Conservation (phyloP, 257 asterid genomes). For the Solanum arcanum region DNA sequence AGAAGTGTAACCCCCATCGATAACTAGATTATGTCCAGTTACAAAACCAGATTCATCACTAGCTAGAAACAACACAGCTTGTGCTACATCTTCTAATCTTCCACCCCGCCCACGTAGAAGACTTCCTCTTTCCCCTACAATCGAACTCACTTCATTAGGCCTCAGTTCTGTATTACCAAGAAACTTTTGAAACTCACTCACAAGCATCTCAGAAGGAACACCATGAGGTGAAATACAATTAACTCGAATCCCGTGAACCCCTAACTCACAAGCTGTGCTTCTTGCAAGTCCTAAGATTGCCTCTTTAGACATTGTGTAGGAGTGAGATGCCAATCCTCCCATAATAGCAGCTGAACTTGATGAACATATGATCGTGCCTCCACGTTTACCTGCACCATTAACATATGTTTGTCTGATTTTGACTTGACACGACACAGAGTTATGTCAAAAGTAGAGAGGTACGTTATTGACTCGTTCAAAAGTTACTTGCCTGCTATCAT, state of each 20-base stretch:
- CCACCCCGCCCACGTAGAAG: not conserved
- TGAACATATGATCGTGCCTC: not conserved
- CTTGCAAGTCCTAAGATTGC: not conserved
- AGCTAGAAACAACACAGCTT: not conserved
- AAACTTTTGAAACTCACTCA: not conserved
- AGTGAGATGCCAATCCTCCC: not conserved
- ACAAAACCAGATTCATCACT: not conserved
- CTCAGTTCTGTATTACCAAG: not conserved
- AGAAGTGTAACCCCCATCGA: not conserved
- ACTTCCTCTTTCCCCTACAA: not conserved
- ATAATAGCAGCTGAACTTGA: not conserved
- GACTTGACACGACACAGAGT: too few relatives aligned
- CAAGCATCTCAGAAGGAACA: not conserved
- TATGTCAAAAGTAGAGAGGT: not conserved
- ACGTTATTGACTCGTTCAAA: not conserved
- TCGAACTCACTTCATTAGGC: not conserved
- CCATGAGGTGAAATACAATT: not conserved
- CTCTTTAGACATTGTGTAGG: not conserved
- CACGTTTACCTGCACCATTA: not conserved
- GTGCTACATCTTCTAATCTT: not conserved
- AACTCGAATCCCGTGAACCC: not conserved
- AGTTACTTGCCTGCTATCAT: not conserved
- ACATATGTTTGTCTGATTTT: not conserved
- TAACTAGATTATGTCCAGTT: not conserved
- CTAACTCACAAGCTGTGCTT: not conserved